phyloP scores from a whole-genome alignment of 768 basidiomycete genomes.

The Coprinopsis cinerea region DNA sequence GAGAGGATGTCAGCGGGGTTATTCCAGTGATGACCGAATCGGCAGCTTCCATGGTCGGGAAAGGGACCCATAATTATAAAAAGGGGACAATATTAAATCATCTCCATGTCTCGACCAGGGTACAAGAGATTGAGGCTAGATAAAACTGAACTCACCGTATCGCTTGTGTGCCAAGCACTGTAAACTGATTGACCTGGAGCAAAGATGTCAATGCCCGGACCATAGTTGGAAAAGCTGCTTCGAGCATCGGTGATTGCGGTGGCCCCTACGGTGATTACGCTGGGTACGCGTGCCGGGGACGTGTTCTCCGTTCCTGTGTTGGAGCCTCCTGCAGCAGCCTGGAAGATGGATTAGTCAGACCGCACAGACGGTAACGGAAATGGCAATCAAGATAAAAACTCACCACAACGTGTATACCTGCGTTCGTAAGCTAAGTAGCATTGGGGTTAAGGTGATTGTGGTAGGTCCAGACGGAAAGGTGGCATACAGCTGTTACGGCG shows the following conservation, averaged over 20 bases:
- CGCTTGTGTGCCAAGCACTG: slow-evolving; percentile 19
- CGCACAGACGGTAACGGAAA: background rate
- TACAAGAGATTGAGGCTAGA: background rate
- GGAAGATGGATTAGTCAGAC: background rate
- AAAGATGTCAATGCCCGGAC: slow-evolving; percentile 27
- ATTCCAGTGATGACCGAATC: too few species aligned
- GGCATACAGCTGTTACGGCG: slow-evolving; percentile 16
- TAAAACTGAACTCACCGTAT: slow-evolving; percentile 9
- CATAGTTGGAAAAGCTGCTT: slow-evolving; percentile 29
- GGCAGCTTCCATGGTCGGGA: too few species aligned
- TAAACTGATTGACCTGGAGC: slow-evolving; percentile 25
- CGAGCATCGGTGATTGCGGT: slow-evolving; percentile 23
- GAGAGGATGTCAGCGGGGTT: background rate
- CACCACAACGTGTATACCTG: slow-evolving; percentile 26
- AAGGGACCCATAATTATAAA: too few species aligned
- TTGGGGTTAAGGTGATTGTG: background rate
- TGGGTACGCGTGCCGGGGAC: slow-evolving; percentile 26
- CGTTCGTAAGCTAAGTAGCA: slow-evolving; percentile 17
- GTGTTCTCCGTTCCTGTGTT: slow-evolving; percentile 19
- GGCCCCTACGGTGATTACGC: slow-evolving; percentile 28
- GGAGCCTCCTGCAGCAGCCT: slow-evolving; percentile 24
- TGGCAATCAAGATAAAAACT: background rate
- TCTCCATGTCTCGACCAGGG: background rate
- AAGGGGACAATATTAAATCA: too few species aligned
- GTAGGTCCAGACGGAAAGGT: background rate